These are phyloP conservation scores for Teratosphaeria nubilosa DNA, from an alignment of 2,329 filamentous ascomycete species.

Conservation along the genomic window DNA sequence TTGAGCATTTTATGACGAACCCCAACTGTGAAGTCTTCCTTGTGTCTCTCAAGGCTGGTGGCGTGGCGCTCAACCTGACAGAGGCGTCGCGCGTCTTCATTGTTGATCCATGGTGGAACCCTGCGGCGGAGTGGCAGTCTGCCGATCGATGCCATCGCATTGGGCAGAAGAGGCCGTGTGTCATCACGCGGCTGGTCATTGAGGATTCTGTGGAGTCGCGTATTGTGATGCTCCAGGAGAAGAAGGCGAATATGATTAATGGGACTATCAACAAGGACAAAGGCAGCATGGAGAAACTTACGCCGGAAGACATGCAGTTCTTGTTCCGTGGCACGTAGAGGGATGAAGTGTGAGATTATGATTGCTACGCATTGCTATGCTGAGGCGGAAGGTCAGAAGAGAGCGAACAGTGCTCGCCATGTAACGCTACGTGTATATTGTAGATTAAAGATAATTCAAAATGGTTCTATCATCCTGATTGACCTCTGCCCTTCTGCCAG, in stretches of 20 bases:
- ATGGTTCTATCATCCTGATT: not conserved
- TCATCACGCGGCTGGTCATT: slow-evolving; percentile 88
- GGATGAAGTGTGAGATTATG: not conserved
- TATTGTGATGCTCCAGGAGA: slow-evolving; percentile 93
- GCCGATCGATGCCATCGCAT: slow-evolving; percentile 82
- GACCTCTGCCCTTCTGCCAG: not conserved
- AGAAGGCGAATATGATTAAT: slow-evolving; percentile 97
- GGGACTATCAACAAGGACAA: slow-evolving; percentile 93
- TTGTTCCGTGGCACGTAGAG: slow-evolving; percentile 66
- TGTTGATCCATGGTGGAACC: slow-evolving; percentile 82
- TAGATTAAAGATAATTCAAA: not conserved
- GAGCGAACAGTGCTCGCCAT: not conserved
- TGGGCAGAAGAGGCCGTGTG: slow-evolving; percentile 85
- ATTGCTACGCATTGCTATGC: not conserved
- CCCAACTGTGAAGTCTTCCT: slow-evolving; percentile 91
- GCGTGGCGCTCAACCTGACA: slow-evolving; percentile 88
- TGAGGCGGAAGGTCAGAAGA: not conserved
- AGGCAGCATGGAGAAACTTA: slow-evolving; percentile 81
- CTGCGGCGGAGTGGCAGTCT: slow-evolving; percentile 71
- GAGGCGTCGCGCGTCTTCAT: slow-evolving; percentile 94
- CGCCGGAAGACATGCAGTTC: slow-evolving; percentile 88
- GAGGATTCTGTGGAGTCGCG: slow-evolving; percentile 94
- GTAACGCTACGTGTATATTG: not conserved
- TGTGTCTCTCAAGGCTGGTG: slow-evolving; percentile 90
- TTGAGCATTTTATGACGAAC: slow-evolving; percentile 82